phyloP scores from a whole-genome alignment of 257 asterid genomes.

The Fraxinus excelsior region DNA sequence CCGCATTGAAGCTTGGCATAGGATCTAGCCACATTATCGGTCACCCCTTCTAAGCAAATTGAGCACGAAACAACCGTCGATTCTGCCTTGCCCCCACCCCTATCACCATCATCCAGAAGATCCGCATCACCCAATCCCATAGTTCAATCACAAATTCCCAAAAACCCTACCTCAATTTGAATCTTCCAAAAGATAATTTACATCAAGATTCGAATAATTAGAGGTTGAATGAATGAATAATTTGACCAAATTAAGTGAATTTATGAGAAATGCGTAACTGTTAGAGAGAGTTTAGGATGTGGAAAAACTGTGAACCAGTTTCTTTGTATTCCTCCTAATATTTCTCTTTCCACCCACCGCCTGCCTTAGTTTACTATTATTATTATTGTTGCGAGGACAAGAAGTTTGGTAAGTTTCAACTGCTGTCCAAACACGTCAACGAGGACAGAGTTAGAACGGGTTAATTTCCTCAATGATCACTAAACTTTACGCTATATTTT shows the following conservation, averaged over 20 bases:
- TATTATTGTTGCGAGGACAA: conserved; percentile 10
- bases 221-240: conserved; percentile 5
- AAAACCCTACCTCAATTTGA: conserved; percentile 22
- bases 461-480: too few species aligned
- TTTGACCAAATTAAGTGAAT: conserved; percentile 4
- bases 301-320: conserved; percentile 46
- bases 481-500: too few species aligned
- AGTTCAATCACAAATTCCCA: conserved; percentile 26
- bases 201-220: conserved; percentile 8
- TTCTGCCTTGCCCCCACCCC: conserved; percentile 42
- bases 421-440: neutral
- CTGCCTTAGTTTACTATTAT: conserved; percentile 29
- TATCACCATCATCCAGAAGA: conserved; percentile 64
- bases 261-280: conserved; percentile 20
- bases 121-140: conserved; percentile 81
- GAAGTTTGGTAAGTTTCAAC: neutral
- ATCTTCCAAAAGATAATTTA: conserved; percentile 11
- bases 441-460: neutral
- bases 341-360: conserved; percentile 30
- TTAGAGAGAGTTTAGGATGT: conserved; percentile 27
- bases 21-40: conserved; percentile 78
- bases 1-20: conserved; percentile 96
- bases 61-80: conserved; percentile 60
- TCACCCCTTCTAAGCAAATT: conserved; percentile 80
- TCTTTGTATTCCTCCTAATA: conserved; percentile 21